Percentiles rank a stretch among this genome's conserved stretches.
These are phyloP conservation scores for Magnusiomyces starmeri DNA, from an alignment of 1,139 yeast genomes.

Conservation along the genomic window DNA sequence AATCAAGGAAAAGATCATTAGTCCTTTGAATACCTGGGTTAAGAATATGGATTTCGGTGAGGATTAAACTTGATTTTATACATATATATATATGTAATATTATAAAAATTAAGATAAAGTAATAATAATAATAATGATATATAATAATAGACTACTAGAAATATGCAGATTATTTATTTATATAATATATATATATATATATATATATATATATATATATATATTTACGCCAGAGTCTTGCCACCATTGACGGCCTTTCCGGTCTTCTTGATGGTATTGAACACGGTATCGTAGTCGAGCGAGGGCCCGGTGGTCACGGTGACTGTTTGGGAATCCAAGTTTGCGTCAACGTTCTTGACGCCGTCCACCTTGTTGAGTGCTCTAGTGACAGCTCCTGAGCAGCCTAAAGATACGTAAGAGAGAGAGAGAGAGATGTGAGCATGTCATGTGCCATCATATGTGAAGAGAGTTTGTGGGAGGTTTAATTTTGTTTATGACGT, in stretches of 20 bases:
- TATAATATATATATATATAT: not conserved
- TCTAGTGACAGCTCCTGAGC: constrained; percentile 80
- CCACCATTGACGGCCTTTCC: constrained; percentile 81
- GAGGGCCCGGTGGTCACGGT: constrained; percentile 55
- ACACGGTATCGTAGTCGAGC: constrained; percentile 66
- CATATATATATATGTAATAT: not conserved
- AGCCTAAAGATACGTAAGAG: constrained; percentile 40
- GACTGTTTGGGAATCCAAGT: constrained; percentile 76
- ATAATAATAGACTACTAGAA: too few species aligned
- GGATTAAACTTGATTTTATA: not conserved
- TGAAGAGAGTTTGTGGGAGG: not conserved
- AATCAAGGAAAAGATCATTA: constrained; percentile 53
- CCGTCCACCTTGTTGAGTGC: constrained; percentile 70
- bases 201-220: not conserved
- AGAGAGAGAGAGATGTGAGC: not conserved
- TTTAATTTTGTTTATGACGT: constrained; percentile 19
- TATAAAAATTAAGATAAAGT: too few species aligned
- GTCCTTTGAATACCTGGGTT: constrained; percentile 56
- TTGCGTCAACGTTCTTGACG: constrained; percentile 58
- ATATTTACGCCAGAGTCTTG: constrained; percentile 31
- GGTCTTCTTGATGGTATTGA: constrained; percentile 75
- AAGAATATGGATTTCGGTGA: constrained; percentile 39
- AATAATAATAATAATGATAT: too few species aligned
- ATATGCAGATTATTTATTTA: too few species aligned
- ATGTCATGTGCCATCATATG: not conserved